Conservation (phyloP, 208 protist species). For the Giardia muris region DNA sequence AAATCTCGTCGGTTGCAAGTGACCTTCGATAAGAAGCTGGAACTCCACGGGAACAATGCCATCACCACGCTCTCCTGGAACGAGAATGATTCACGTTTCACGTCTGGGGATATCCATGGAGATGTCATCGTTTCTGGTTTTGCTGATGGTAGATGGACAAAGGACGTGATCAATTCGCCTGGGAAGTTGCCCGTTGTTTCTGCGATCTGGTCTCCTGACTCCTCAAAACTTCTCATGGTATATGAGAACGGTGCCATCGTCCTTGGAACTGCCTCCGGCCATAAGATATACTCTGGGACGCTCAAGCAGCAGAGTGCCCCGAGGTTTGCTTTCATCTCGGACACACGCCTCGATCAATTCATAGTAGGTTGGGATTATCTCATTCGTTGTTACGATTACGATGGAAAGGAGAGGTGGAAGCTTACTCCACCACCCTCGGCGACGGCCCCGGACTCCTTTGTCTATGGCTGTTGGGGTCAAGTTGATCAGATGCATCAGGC, state of each 20-base stretch:
- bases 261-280: slow-evolving; percentile 1
- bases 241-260: not conserved
- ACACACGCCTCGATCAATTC: not conserved
- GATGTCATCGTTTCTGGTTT: not conserved
- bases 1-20: not conserved
- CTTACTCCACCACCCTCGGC: not conserved
- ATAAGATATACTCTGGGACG: slow-evolving; percentile 16
- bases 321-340: not conserved
- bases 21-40: slow-evolving; percentile 5
- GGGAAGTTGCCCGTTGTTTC: not conserved
- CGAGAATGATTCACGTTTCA: slow-evolving; percentile 1
- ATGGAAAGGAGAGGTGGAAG: not conserved
- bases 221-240: not conserved
- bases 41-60: not conserved
- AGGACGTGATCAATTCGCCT: slow-evolving; percentile 3
- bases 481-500: not conserved
- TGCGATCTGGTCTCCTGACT: slow-evolving; percentile 4
- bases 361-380: not conserved
- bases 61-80: slow-evolving; percentile 17
- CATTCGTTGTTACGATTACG: slow-evolving; percentile 8
- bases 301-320: not conserved
- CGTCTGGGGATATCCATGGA: slow-evolving; percentile 14
- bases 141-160: not conserved
- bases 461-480: not conserved
- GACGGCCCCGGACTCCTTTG: not conserved